Base-by-base conservation (phyloP, 495 filamentous ascomycete species). In the Podospora bellae-mahoneyi region DNA sequence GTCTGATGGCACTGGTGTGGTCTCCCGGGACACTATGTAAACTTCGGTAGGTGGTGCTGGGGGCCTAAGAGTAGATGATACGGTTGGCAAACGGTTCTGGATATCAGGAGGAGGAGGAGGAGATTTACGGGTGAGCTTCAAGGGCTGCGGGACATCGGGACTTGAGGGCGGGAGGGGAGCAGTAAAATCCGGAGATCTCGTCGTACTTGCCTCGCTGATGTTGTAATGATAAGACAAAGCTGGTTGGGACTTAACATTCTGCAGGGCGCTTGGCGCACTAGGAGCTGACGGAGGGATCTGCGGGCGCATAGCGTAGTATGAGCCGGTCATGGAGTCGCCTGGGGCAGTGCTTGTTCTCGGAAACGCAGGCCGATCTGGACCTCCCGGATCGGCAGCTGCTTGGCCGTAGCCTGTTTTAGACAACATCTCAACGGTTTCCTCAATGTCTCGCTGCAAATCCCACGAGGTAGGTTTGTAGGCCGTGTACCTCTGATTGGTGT, bases 301-400 rank as follows among this genome's bases (percentile, higher is more conserved):
- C 15, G 69, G 67, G 10, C 68, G 60, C 10, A 58, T 57, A 3
- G 69, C 72, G 71, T 73, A 75, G n/a, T 67, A 78, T 10, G 74
- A 75, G 3, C 75, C 67, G 2, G 72, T 68, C 27, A 75, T 73
- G 44, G 77, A 64, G 32, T 78, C 71, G 3, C 68, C 56, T 0
- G 76, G 76, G n/a, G 77, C 66, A 5, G 76, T 78, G 48, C 67
- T 75, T 55, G 71, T 73, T 56, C 76, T 70, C 10, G 64, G 20
- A n/a, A 75, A 18, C 4, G 23, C 66, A 4, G 69, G 71, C 16
- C 60, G 58, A 26, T n/a, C 56, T 2, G 57, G 26, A 26, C 32
- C 53, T 9, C 66, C 28, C 15, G 28, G 7, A 2, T 56, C 64
- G 0, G 39, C 6, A 10, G 63, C 13, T 60, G 61, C 9, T 30